Base-by-base conservation (phyloP, 2,329 filamentous ascomycete species). In the Claviceps cyperi region DNA sequence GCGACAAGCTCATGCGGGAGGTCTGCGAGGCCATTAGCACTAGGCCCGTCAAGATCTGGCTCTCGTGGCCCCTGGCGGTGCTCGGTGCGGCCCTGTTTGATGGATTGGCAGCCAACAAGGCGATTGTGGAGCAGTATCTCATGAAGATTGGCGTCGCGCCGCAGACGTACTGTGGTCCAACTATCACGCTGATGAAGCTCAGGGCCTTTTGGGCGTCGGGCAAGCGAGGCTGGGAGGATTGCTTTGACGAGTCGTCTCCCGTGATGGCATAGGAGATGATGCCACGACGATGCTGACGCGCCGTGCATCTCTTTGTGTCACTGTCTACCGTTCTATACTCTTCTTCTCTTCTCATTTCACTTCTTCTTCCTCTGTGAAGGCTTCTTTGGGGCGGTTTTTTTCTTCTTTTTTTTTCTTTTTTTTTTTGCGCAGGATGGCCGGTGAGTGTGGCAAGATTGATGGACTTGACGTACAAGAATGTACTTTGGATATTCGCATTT, bases 161-260 rank as follows among this genome's bases (percentile, higher is more conserved):
- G 19, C 49, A 51, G 11, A 28, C 45, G 4, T 51, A 51, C 24
- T 48, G 45, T 38, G 45, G 45, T 5, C 39, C 49, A 8, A 51
- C 49, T 15, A 32, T 15, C 11, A 43, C 17, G 4, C 14, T 51
- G 9, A n/a, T 38, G 8, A 51, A 47, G 45, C 35, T 51, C 11
- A 47, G 15, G 38, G 32, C 45, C 37, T 51, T 51, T 38, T 51
- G 49, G 49, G 39, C 28, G 13, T 51, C 49, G 28, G 49, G 49
- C 0, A 51, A 51, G 39, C 35, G 37, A 32, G 17, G 45, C 2
- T 51, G 49, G 49, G 49, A 51, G 37, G 36, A 47, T 24, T 51
- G 49, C 24, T 47, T 47, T 22, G 22, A 51, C 21, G 49, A 51
- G 45, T 24, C 49, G 8, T 47, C 39, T 44, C 39, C 45, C 21